phyloP scores from a whole-genome alignment of 257 asterid species.

The Fraxinus excelsior region DNA sequence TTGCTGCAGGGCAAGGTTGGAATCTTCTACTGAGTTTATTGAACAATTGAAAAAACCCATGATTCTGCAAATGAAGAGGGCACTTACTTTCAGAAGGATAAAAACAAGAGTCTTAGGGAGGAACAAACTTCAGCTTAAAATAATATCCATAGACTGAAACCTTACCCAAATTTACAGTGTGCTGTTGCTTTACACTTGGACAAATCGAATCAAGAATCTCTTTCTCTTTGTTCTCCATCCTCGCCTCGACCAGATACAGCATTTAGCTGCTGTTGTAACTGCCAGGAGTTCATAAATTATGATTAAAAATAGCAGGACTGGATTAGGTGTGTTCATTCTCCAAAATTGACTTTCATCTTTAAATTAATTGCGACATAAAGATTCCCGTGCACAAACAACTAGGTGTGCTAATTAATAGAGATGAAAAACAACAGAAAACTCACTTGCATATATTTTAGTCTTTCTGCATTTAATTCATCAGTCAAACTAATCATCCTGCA shows the following conservation, averaged over 20 bases:
- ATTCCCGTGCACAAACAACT: neutral
- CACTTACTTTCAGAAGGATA: slow-evolving; percentile 19
- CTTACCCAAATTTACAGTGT: slow-evolving; percentile 59
- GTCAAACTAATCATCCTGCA: slow-evolving; percentile 88
- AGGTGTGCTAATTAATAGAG: neutral
- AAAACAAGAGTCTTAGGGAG: neutral
- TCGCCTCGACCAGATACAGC: slow-evolving; percentile 54
- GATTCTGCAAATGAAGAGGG: slow-evolving; percentile 28
- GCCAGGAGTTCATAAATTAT: slow-evolving; percentile 34
- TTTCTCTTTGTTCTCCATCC: slow-evolving; percentile 61
- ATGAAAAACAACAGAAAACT: slow-evolving; percentile 24
- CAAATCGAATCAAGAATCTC: slow-evolving; percentile 53
- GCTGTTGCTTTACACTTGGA: slow-evolving; percentile 34
- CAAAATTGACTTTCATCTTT: neutral
- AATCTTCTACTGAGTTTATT: slow-evolving; percentile 28
- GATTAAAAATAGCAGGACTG: neutral
- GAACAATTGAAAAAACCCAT: slow-evolving; percentile 18
- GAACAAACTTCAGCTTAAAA: neutral
- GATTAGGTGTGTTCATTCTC: neutral
- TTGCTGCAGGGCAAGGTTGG: slow-evolving; percentile 28
- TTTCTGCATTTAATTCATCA: slow-evolving; percentile 81
- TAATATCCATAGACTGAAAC: neutral
- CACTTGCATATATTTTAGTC: slow-evolving; percentile 72
- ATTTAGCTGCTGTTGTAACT: slow-evolving; percentile 79
- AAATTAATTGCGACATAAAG: neutral